Evolutionary conservation across 2,329 filamentous ascomycete species (phyloP), one percentile per base, ranked within the genome.

Genomic region (Aspergillus unguis): DNA sequence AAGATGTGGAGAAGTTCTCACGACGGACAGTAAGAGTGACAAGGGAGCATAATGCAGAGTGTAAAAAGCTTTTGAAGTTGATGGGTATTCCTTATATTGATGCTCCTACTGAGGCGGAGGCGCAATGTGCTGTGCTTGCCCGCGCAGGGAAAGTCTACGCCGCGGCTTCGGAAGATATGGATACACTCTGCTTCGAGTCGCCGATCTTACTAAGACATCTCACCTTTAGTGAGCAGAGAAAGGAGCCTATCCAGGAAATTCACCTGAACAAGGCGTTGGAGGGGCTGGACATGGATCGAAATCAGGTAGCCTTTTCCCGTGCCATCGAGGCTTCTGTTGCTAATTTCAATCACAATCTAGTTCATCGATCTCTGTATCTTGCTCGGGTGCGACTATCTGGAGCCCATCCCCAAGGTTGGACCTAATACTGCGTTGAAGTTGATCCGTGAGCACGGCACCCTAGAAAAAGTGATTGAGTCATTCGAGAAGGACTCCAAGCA

Each of bases 1-100:
- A 99, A 71, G 94, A 99, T n/a, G 84, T 99, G 3, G 94, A 99
- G 75, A 97, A 96, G 74, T 99, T 97, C 76, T 95, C 91, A 49
- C 80, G 94, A 53, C 80, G 94, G 48, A 97, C 92, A 1, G 94
- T 99, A 44, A 83, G 90, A 52, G 94, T 97, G 48, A 97, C 94
- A n/a, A 83, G 87, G 58, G 92, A 99, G 75, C 94, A 99, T 74
- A 99, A 99, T 67, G 86, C 85, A 38, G 94, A 99, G 71, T 97
- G 94, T 72, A 92, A 95, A 77, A 83, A 84, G 53, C 76, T 99
- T 62, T 78, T 99, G 57, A 92, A 90, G 76, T 79, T 97, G 52
- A 99, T 99, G 94, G 94, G 94, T 9, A 85, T 99, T 33, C 94
- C 94, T 1, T 97, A 87, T 71, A 92, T 99, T 58, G 83, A 96